A percentile compares a stretch with the other conserved stretches of the same genome.
Evolutionary conservation across 495 filamentous ascomycete species (phyloP).

Genomic region (Tuber microsphaerosporum): DNA sequence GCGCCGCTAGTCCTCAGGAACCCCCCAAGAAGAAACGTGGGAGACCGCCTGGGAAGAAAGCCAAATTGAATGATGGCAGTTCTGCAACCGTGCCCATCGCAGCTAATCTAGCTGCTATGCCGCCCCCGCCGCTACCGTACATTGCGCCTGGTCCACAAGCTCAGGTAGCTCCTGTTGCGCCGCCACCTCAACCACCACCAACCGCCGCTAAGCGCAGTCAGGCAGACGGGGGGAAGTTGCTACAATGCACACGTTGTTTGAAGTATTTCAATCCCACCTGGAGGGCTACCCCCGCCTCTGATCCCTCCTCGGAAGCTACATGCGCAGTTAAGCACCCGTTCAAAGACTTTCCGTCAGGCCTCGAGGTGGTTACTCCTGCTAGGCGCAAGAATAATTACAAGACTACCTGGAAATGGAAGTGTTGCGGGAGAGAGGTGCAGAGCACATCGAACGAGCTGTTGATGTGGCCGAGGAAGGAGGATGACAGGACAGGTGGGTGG

Average conservation of each 20-base stretch:
- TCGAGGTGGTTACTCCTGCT: slow-evolving; percentile 32
- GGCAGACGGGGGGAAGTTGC: slow-evolving; percentile 20
- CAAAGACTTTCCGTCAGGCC: slow-evolving; percentile 31
- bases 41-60: slow-evolving; percentile 27
- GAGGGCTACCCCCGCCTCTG: slow-evolving; percentile 38
- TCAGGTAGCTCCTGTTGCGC: slow-evolving; percentile 15
- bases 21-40: slow-evolving; percentile 27
- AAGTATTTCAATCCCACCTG: slow-evolving; percentile 38
- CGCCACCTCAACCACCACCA: slow-evolving; percentile 14
- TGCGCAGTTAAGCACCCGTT: slow-evolving; percentile 40
- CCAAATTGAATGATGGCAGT: slow-evolving; percentile 32
- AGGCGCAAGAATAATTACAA: slow-evolving; percentile 38
- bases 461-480: slow-evolving; percentile 38
- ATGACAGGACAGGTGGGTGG: slow-evolving; percentile 39
- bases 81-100: slow-evolving; percentile 30
- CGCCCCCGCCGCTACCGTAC: slow-evolving; percentile 23
- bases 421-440: slow-evolving; percentile 38
- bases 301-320: slow-evolving; percentile 34
- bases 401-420: slow-evolving; percentile 40
- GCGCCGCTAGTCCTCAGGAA: slow-evolving; percentile 15
- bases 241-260: slow-evolving; percentile 38
- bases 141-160: not conserved
- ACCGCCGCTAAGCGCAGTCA: slow-evolving; percentile 18
- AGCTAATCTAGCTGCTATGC: slow-evolving; percentile 20
- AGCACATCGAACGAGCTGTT: slow-evolving; percentile 33